Evolutionary conservation across 805 yeast species (phyloP).

Genomic region (Starmerella sp.): DNA sequence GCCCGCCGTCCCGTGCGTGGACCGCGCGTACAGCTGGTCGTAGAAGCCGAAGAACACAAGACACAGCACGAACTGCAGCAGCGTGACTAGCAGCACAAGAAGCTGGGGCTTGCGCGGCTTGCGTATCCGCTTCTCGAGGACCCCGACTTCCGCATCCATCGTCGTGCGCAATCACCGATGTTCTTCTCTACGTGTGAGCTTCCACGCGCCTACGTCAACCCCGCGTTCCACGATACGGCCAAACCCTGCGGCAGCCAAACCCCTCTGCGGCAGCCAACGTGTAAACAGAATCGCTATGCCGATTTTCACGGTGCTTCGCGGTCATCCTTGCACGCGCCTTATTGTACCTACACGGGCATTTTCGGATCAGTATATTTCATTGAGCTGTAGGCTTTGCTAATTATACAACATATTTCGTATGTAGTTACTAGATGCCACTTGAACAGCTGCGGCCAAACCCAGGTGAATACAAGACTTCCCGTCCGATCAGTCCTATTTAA

Average conservation of each 20-base stretch:
- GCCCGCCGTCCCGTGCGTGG: constrained; percentile 28
- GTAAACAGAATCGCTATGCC: no score
- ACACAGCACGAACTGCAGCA: constrained; percentile 21
- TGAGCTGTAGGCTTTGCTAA: background rate
- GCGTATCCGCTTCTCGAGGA: constrained; percentile 22
- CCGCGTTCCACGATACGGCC: background rate
- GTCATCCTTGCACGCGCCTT: no score
- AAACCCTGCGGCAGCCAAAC: background rate
- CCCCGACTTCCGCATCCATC: constrained; percentile 21
- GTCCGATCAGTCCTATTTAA: constrained; percentile 4
- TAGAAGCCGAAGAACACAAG: constrained; percentile 21
- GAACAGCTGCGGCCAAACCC: constrained; percentile 2
- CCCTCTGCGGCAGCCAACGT: background rate
- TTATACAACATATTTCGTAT: no score
- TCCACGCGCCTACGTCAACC: background rate
- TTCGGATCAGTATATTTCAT: no score
- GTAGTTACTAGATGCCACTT: no score
- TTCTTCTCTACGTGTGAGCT: background rate
- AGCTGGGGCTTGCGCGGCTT: constrained; percentile 20
- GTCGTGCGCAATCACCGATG: background rate
- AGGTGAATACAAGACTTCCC: constrained; percentile 4
- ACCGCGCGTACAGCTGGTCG: constrained; percentile 20
- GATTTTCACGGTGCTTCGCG: no score
- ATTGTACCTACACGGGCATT: no score
- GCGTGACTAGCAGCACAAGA: constrained; percentile 14